Evolutionary conservation across 768 basidiomycete genomes (phyloP), one percentile per base, ranked within the genome.

Genomic region (Mycena maculata): DNA sequence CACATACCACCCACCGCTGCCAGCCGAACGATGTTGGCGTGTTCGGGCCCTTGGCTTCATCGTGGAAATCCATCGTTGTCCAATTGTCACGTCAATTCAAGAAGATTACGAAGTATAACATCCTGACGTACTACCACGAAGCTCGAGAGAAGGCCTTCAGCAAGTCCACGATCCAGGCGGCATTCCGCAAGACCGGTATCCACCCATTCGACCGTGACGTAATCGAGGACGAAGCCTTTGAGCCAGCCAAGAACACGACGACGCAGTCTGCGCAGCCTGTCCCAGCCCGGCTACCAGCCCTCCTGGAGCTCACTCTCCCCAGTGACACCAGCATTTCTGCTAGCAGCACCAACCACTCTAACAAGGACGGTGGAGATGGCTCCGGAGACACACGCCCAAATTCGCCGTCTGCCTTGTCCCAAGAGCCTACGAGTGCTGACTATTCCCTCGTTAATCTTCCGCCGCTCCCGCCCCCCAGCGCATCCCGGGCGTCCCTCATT

Each of bases 11-110:
- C 16, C 81, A 82, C 68, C 64, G 52, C n/a, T 67, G 77, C 2
- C 79, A 83, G 62, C 78, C 80, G 8, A 77, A 74, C 44, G 75
- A 83, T 71, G 78, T 82, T 39, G 74, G 77, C 23, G 75, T 80
- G 16, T 83, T 83, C 68, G 76, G 80, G 3, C 80, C 80, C 15
- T 74, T 83, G 10, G 72, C 74, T 42, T 36, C 49, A 0, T 31
- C 63, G 28, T 81, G 80, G 80, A 76, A 77, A 54, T 36, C 68
- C n/a, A 44, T 71, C 49, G 76, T 80, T 11, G 76, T 49, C 28
- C 33, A 55, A 28, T 36, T 52, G 18, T 28, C 67, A 2, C 47
- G 60, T 10, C 27, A 72, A 13, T 31, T 61, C 22, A 73, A 68
- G n/a, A 45, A 64, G 16, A 77, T 80, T 41, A 72, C 61, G 16